phyloP scores from a whole-genome alignment of 352 stramenopile species.

The Hyaloperonospora arabidopsidis region DNA sequence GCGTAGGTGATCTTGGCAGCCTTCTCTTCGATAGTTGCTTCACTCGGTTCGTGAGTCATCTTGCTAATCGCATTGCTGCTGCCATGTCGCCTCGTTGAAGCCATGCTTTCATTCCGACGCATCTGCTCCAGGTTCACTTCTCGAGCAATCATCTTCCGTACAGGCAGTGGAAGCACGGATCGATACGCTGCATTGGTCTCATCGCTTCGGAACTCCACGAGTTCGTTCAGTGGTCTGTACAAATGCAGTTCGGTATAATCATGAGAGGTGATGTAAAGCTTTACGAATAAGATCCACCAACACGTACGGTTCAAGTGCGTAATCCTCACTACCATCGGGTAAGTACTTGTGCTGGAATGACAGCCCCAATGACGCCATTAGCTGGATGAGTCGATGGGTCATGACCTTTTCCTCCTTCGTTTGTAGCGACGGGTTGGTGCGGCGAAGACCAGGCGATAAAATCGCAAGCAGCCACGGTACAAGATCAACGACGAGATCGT shows the following conservation, averaged over 20 bases:
- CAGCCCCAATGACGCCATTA: constrained; percentile 72
- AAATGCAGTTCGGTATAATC: not conserved
- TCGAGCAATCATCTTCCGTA: constrained; percentile 72
- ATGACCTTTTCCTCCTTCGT: constrained; percentile 57
- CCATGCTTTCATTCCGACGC: constrained; percentile 46
- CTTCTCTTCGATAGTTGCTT: constrained; percentile 23
- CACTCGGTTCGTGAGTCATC: constrained; percentile 8
- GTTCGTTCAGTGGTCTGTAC: constrained; percentile 55
- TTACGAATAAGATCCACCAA: constrained; percentile 1
- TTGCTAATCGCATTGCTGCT: constrained; percentile 3
- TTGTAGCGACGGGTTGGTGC: constrained; percentile 49
- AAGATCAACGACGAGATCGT: constrained; percentile 63
- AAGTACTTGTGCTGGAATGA: constrained; percentile 67
- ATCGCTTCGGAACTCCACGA: constrained; percentile 48
- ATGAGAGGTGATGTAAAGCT: not conserved
- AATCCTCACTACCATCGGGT: constrained; percentile 65
- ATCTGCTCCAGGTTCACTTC: constrained; percentile 79
- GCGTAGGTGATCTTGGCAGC: constrained; percentile 33
- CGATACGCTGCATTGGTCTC: constrained; percentile 26
- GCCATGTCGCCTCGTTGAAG: constrained; percentile 6
- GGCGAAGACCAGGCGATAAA: constrained; percentile 57
- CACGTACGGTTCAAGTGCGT: constrained; percentile 67
- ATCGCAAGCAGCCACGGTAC: constrained; percentile 63
- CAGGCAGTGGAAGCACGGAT: constrained; percentile 43
- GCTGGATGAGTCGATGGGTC: constrained; percentile 57